Conservation (phyloP, 108 stramenopile species). For the Fistulifera pelliculosa region DNA sequence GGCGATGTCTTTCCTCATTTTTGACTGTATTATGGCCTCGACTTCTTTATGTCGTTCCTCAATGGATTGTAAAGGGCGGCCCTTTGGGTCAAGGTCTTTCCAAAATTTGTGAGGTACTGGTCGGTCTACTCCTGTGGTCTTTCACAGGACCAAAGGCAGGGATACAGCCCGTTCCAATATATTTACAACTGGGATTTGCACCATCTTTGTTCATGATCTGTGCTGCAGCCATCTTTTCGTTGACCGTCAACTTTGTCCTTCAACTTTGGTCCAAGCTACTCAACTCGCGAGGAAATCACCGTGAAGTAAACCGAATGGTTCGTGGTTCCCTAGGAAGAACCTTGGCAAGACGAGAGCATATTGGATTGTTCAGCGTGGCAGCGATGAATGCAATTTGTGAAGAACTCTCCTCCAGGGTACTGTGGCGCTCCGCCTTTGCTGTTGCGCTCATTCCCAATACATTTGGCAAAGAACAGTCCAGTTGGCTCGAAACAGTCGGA, state of each 20-base stretch:
- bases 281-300: conserved; percentile 8
- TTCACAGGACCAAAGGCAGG: neutral
- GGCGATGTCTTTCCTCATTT: too few relatives aligned
- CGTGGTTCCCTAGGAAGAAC: neutral
- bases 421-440: conserved; percentile 9
- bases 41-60: too few relatives aligned
- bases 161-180: neutral
- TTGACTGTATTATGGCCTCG: too few relatives aligned
- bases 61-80: conserved; percentile 8
- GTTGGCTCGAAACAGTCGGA: neutral
- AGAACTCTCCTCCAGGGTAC: conserved; percentile 13
- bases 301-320: conserved; percentile 12
- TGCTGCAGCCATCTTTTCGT: conserved; percentile 9
- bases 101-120: conserved; percentile 9
- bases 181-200: neutral
- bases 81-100: conserved; percentile 16
- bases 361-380: conserved; percentile 5
- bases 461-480: neutral
- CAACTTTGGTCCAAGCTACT: conserved; percentile 11
- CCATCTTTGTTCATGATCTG: neutral
- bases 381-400: conserved; percentile 24
- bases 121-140: conserved; percentile 5
- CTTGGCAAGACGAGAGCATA: conserved; percentile 5
- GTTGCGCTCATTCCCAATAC: neutral
- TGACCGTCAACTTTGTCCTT: conserved; percentile 15